Conservation (phyloP, 306 rosid genomes). For the Pyrus betulifolia region DNA sequence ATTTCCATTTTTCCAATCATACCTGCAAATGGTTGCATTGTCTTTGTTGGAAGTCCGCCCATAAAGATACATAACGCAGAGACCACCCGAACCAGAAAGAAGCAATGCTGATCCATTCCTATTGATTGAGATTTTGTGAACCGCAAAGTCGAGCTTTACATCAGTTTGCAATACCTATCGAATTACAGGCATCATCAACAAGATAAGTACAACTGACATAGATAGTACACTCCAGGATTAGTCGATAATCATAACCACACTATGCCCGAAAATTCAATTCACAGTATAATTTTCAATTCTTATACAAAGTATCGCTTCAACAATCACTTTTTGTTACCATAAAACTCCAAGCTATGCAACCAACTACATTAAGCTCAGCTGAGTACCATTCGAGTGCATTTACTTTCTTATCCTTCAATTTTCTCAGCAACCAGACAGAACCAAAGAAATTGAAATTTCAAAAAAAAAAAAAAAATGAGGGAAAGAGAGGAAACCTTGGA, state of each 20-base stretch:
- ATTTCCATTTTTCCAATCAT: background rate
- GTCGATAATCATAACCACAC: background rate
- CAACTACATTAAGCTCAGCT: background rate
- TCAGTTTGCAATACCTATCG: constrained; percentile 68
- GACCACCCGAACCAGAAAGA: constrained; percentile 55
- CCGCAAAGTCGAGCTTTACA: constrained; percentile 38
- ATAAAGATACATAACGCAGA: constrained; percentile 68
- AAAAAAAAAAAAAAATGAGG: background rate
- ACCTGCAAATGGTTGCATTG: constrained; percentile 70
- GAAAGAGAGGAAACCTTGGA: constrained; percentile 48
- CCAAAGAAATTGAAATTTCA: background rate
- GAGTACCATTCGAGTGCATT: background rate
- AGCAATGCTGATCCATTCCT: constrained; percentile 65
- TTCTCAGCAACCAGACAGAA: background rate
- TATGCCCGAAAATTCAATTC: background rate
- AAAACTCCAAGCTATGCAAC: background rate
- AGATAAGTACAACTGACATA: background rate
- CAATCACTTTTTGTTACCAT: background rate
- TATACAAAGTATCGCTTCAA: background rate
- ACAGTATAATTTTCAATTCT: background rate
- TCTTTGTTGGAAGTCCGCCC: constrained; percentile 55
- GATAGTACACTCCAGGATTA: background rate
- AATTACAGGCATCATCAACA: constrained; percentile 10
- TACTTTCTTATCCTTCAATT: background rate
- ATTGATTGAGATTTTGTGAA: constrained; percentile 64